These are phyloP conservation scores for Hippophae rhamnoides DNA, from an alignment of 306 rosid species.

Conservation along the genomic window DNA sequence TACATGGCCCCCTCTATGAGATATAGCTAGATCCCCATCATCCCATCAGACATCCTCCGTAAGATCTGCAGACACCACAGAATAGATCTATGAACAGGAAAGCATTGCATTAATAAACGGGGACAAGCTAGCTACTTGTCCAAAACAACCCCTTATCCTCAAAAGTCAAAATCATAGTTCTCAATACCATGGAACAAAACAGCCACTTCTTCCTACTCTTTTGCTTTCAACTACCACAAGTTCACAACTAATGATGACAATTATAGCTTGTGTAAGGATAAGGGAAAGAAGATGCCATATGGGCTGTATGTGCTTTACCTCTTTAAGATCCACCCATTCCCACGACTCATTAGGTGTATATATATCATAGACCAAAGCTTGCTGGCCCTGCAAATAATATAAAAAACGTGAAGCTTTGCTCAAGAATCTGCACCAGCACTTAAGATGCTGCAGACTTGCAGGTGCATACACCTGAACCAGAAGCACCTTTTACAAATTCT, in stretches of 20 bases:
- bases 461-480: neutral
- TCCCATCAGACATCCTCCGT: slow-evolving; percentile 83
- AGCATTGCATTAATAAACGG: too few species aligned
- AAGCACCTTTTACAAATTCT: slow-evolving; percentile 3
- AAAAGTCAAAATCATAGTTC: too few species aligned
- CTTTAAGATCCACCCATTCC: slow-evolving; percentile 97
- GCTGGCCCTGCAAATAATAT: slow-evolving; percentile 55
- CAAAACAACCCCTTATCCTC: too few species aligned
- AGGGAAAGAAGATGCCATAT: too few species aligned
- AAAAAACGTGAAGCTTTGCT: neutral
- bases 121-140: too few species aligned
- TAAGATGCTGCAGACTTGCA: slow-evolving; percentile 2
- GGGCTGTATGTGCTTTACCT: slow-evolving; percentile 34
- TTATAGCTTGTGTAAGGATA: too few species aligned
- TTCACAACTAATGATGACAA: too few species aligned
- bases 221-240: too few species aligned
- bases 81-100: neutral
- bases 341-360: slow-evolving; percentile 67
- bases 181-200: too few species aligned
- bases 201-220: too few species aligned
- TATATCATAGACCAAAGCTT: slow-evolving; percentile 82
- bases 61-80: slow-evolving; percentile 44
- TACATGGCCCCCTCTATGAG: slow-evolving; percentile 33
- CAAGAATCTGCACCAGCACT: neutral
- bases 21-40: slow-evolving; percentile 36